Percentiles rank a stretch among this genome's conserved stretches.
Conservation (phyloP, 257 asterid genomes). For the Nicotiana sylvestris region DNA sequence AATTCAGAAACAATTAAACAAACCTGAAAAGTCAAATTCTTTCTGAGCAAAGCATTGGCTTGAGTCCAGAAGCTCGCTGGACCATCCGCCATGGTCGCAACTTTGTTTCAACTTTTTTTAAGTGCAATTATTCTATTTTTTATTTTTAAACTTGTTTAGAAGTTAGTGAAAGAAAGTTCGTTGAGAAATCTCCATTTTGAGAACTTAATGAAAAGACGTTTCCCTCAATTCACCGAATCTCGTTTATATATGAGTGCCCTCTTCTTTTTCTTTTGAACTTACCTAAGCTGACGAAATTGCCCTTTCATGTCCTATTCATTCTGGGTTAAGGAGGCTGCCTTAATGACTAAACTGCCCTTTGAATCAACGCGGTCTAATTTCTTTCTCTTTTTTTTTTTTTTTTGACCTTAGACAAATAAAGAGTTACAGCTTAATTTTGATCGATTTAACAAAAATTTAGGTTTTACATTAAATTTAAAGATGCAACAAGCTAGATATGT, state of each 20-base stretch:
- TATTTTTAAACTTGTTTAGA: background rate
- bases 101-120: background rate
- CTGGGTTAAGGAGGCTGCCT: background rate
- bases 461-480: too few species aligned
- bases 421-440: too few species aligned
- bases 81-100: slow-evolving; percentile 35
- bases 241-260: background rate
- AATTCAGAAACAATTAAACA: slow-evolving; percentile 9
- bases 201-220: background rate
- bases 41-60: slow-evolving; percentile 83
- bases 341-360: slow-evolving; percentile 33
- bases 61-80: slow-evolving; percentile 74
- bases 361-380: background rate
- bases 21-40: slow-evolving; percentile 84
- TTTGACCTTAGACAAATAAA: background rate
- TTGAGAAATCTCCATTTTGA: background rate
- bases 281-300: slow-evolving; percentile 21
- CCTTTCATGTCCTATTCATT: slow-evolving; percentile 18
- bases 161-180: background rate
- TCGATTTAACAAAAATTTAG: too few species aligned
- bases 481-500: background rate
- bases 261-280: background rate
- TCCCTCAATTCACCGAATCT: background rate
- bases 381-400: background rate
- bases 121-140: background rate